These are phyloP conservation scores for Shiraia bambusicola DNA, from an alignment of 2,329 filamentous ascomycete genomes.

Conservation along the genomic window DNA sequence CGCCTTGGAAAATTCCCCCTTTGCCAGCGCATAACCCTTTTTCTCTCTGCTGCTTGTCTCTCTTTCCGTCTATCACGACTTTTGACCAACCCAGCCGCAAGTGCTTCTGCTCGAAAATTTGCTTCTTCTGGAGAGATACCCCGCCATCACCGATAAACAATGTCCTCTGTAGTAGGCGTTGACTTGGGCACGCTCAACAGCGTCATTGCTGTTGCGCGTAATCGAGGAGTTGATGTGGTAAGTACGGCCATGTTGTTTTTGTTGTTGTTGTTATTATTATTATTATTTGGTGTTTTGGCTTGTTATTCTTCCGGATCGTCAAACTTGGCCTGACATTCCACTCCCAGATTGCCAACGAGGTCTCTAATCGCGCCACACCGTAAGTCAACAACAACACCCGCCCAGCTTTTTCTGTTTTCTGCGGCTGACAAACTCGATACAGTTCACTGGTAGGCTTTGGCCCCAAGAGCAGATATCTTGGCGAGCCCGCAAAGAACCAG, in stretches of 20 bases:
- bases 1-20: background rate
- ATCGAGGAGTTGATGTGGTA: conserved; percentile 98
- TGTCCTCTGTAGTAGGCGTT: conserved; percentile 73
- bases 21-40: background rate
- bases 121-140: conserved; percentile 23
- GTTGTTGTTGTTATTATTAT: too few relatives aligned
- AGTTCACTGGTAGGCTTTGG: conserved; percentile 91
- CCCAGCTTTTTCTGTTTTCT: conserved; percentile 11
- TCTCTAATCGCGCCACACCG: conserved; percentile 97
- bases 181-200: conserved; percentile 97
- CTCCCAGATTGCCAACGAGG: conserved; percentile 91
- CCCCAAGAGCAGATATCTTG: conserved; percentile 88
- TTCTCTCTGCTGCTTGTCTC: conserved; percentile 3
- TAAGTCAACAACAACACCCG: conserved; percentile 60
- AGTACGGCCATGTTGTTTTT: too few relatives aligned
- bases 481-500: conserved; percentile 95
- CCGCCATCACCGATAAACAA: conserved; percentile 45
- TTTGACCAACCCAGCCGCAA: conserved; percentile 11
- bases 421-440: conserved; percentile 10
- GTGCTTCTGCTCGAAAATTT: conserved; percentile 8
- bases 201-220: conserved; percentile 94
- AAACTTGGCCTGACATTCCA: too few relatives aligned
- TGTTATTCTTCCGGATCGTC: background rate
- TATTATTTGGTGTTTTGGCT: conserved; percentile 35
- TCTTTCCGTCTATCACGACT: conserved; percentile 3